Evolutionary conservation across 768 basidiomycete genomes (phyloP), one percentile per base, ranked within the genome.

Genomic region (Paxillus rubicundulus): DNA sequence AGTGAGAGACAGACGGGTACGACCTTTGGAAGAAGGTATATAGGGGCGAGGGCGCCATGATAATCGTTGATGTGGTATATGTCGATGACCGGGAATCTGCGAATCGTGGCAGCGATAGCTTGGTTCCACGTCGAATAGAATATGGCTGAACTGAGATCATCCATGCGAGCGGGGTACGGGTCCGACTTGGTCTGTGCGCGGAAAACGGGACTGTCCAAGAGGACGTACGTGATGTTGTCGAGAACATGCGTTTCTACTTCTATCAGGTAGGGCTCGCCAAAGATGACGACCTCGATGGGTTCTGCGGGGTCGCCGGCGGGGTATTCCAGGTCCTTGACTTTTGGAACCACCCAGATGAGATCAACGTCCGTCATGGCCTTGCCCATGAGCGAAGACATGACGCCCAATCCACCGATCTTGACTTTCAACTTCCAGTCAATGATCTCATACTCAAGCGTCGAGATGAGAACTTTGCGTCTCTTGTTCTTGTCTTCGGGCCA

Each of bases 111-210:
- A 16, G 93, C 92, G 57, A 97, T 93, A 40, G 93, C 92, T 71
- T 97, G 94, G 64, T 97, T 97, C 94, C 94, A 97, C 16, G 94
- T 94, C 45, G 94, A 96, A 69, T 97, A 97, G 78, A 96, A 97
- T 65, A 96, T 96, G 38, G 94, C 94, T 9, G 94, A 96, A 59
- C 88, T 89, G 57, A 97, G 78, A 68, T 97, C 94, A 65, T 97
- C 94, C 94, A 97, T 97, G 61, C 94, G 90, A 62, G 92, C 88
- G 28, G 94, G 94, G 68, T 97, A 97, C 2, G 94, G 94, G 62
- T 97, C 94, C 0, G 94, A 78, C 71, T 96, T 97, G 14, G 94
- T 95, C 71, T 97, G 94, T 2, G 94, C 92, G 42, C 94, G 87
- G 84, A 97, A 97, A 20, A 97, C 94, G 40, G 94, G 94, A 59